phyloP scores from a whole-genome alignment of 495 filamentous ascomycete genomes.

The Podospora appendiculata region DNA sequence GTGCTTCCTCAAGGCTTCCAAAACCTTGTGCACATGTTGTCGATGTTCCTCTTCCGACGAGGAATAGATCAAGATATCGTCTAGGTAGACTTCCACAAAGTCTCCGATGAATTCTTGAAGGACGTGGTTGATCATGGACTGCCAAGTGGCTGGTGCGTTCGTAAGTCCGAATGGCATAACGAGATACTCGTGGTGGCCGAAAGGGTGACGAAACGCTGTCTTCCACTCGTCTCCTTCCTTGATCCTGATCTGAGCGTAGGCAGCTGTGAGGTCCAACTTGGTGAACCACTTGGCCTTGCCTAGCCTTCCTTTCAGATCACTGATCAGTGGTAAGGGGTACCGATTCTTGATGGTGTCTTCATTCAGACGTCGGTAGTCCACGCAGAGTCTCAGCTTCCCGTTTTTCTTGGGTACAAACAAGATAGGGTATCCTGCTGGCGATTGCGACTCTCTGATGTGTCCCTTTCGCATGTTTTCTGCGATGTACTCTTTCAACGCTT shows the following conservation, averaged over 20 bases:
- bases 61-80: too few relatives aligned
- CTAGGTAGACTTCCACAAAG: too few relatives aligned
- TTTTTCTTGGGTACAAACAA: conserved; percentile 3
- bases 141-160: background rate
- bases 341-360: conserved; percentile 1
- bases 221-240: conserved; percentile 4
- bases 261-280: background rate
- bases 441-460: background rate
- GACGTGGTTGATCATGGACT: background rate
- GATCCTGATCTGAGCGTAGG: background rate
- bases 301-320: background rate
- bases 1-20: too few relatives aligned
- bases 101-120: too few relatives aligned
- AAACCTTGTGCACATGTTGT: too few relatives aligned
- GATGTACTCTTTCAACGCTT: background rate
- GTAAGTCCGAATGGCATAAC: background rate
- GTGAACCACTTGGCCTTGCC: background rate
- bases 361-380: conserved; percentile 2
- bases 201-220: background rate
- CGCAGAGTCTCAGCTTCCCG: background rate
- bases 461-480: background rate
- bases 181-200: background rate
- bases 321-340: conserved; percentile 1
- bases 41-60: too few relatives aligned
- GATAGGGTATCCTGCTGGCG: background rate